phyloP scores from a whole-genome alignment of 768 basidiomycete genomes.

The Termitomyces heimii region DNA sequence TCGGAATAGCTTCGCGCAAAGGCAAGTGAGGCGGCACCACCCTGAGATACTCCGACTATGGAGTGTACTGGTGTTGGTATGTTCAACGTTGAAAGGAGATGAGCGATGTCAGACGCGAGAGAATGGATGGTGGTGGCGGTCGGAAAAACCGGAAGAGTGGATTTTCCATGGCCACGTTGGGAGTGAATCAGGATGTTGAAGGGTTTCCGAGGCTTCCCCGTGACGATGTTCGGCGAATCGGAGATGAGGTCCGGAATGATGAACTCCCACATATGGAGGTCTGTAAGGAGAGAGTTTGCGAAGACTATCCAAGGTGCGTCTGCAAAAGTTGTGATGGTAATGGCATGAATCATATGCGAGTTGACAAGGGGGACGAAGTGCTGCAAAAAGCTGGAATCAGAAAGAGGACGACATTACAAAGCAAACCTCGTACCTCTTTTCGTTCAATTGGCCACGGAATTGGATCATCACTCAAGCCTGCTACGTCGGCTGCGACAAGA shows the following conservation, averaged over 20 bases:
- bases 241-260: conserved; percentile 35
- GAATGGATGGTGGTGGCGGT: conserved; percentile 32
- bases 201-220: conserved; percentile 14
- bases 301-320: conserved; percentile 47
- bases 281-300: conserved; percentile 44
- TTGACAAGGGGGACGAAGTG: conserved; percentile 30
- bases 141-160: conserved; percentile 24
- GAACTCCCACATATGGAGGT: conserved; percentile 41
- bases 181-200: conserved; percentile 47
- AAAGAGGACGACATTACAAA: background rate
- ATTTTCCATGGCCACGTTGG: conserved; percentile 46
- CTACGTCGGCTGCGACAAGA: conserved; percentile 55
- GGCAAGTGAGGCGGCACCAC: conserved; percentile 44
- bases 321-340: conserved; percentile 32
- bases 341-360: conserved; percentile 32
- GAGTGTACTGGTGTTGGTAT: conserved; percentile 35
- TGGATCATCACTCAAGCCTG: conserved; percentile 37
- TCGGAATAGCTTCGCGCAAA: conserved; percentile 32
- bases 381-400: conserved; percentile 16
- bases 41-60: conserved; percentile 49
- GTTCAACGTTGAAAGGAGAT: conserved; percentile 27
- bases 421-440: conserved; percentile 28
- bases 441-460: conserved; percentile 47
- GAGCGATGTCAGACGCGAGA: conserved; percentile 38
- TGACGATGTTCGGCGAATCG: conserved; percentile 7